These are phyloP conservation scores for Tinospora cordifolia DNA, from an alignment of 164 flowering plant species.

Conservation along the genomic window DNA sequence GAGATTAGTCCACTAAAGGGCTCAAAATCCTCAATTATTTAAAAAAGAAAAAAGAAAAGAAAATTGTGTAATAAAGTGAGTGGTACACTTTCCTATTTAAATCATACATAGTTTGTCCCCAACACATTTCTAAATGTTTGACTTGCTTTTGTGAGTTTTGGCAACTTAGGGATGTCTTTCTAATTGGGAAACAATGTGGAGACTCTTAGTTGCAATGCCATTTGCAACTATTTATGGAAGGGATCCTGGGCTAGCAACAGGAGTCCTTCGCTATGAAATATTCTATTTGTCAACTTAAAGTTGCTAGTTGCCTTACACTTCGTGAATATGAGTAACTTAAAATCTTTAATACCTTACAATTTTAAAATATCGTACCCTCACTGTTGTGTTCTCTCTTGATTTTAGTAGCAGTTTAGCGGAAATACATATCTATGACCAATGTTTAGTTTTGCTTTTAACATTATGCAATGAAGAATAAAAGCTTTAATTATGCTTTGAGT, in stretches of 20 bases:
- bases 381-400: not conserved
- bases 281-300: not conserved
- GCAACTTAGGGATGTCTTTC: not conserved
- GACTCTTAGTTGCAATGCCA: not conserved
- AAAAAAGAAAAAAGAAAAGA: too few species aligned
- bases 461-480: not conserved
- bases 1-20: too few species aligned
- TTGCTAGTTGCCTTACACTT: not conserved
- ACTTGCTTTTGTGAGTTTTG: not conserved
- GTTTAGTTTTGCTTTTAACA: not conserved
- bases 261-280: not conserved
- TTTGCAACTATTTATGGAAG: not conserved
- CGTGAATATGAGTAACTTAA: not conserved
- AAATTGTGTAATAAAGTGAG: not conserved
- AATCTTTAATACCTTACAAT: not conserved
- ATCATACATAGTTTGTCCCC: not conserved
- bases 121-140: not conserved
- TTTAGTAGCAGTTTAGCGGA: not conserved
- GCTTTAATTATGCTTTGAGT: not conserved
- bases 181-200: not conserved
- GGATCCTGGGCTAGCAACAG: not conserved
- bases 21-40: too few species aligned
- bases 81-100: not conserved
- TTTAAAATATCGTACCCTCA: not conserved
- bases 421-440: not conserved